Percentiles rank a stretch among this genome's conserved stretches.
Evolutionary conservation across 2,329 filamentous ascomycete genomes (phyloP).

Genomic region (Fusarium hostae): DNA sequence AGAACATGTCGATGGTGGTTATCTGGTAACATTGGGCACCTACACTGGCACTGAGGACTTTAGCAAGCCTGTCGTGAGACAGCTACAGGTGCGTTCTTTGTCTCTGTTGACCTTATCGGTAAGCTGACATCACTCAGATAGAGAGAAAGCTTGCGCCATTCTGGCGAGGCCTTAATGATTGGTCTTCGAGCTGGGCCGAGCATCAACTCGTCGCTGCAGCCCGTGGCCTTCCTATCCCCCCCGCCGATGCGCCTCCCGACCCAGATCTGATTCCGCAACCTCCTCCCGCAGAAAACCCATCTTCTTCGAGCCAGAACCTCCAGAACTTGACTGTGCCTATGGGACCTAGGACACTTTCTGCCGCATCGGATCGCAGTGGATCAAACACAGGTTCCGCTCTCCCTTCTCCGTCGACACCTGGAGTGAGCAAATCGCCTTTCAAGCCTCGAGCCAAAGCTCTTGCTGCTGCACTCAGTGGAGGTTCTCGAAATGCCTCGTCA

Average conservation of each 20-base stretch:
- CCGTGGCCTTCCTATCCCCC: conserved; percentile 83
- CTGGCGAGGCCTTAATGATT: conserved; percentile 93
- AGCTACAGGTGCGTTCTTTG: conserved; percentile 78
- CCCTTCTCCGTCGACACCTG: conserved; percentile 60
- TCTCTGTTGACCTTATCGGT: background rate
- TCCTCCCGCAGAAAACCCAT: conserved; percentile 58
- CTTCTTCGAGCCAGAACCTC: conserved; percentile 65
- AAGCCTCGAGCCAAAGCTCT: conserved; percentile 90
- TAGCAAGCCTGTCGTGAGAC: conserved; percentile 86
- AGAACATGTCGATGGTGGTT: conserved; percentile 94
- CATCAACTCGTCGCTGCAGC: conserved; percentile 94
- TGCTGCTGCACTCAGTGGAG: conserved; percentile 79
- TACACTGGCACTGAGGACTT: conserved; percentile 96
- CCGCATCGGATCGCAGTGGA: conserved; percentile 75
- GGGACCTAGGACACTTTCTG: conserved; percentile 78
- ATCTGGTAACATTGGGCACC: conserved; percentile 90
- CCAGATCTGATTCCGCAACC: conserved; percentile 68
- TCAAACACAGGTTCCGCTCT: conserved; percentile 68
- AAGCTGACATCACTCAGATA: conserved; percentile 69
- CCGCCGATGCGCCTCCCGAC: conserved; percentile 82
- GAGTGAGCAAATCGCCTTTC: conserved; percentile 64
- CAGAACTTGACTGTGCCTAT: conserved; percentile 84
- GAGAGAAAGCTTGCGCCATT: conserved; percentile 93
- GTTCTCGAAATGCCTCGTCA: conserved; percentile 78
- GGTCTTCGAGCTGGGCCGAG: conserved; percentile 89